Base-by-base conservation (phyloP, 2,329 filamentous ascomycete species). In the Metarhizium anisopliae region DNA sequence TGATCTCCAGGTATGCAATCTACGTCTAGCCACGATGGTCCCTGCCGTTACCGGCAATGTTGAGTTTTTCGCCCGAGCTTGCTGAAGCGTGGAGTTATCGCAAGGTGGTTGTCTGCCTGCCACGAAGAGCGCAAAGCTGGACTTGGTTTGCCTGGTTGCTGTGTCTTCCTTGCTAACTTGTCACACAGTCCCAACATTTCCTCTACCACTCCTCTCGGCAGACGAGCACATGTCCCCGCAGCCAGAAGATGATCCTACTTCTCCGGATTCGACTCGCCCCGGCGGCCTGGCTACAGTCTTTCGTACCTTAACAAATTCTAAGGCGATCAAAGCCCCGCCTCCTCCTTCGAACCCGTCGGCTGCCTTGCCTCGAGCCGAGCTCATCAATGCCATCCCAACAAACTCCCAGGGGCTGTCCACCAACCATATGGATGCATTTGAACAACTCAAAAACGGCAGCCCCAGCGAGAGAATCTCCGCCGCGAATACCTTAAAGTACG, bases 211-310 rank as follows among this genome's bases (percentile, higher is more conserved):
- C 20, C n/a, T 25, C 47, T 50, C 60, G 42, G 60, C 65, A 59
- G 63, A 74, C 69, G 73, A 74, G 69, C 75, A 76, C 74, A 86
- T 86, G 83, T 78, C 82, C 72, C 79, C 80, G 58, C 76, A 77
- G 64, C 72, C 77, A 62, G 80, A 80, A 74, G 81, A 85, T 74
- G 78, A 77, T 64, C 67, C 72, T 61, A 74, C 76, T 58, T 76
- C 77, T 59, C 76, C 78, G 63, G 82, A 86, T 67, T 72, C 78
- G 56, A 80, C 75, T 70, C 76, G 71, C 64, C 68, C 75, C 45
- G 75, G 82, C 59, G 81, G 81, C 62, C 74, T 86, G 63, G 82
- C 81, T 63, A 80, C 81, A 62, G 82, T 86, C 59, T 82, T 86
- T 66, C 84, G 83, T 64, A 82, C 79, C 62, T 72, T 86, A 62